Percentiles rank a stretch among this genome's conserved stretches.
phyloP scores from a whole-genome alignment of 2,329 filamentous ascomycete species.

The Macroventuria anomochaeta region DNA sequence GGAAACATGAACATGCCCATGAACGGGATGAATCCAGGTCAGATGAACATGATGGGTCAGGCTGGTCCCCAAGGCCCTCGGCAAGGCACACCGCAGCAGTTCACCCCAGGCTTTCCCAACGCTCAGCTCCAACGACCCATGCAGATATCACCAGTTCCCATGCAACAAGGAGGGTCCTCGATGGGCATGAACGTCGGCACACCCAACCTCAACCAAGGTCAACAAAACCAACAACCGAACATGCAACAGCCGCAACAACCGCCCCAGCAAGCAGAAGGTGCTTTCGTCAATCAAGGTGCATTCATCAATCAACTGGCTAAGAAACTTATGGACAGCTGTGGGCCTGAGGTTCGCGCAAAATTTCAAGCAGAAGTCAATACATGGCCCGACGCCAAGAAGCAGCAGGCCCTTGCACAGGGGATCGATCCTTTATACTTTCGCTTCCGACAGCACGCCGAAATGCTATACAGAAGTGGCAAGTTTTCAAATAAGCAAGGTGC shows the following conservation, averaged over 20 bases:
- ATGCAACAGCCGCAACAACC: constrained; percentile 36
- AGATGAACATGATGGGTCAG: constrained; percentile 48
- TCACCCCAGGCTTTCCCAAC: constrained; percentile 52
- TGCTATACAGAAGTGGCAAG: constrained; percentile 33
- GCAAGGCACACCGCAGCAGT: constrained; percentile 53
- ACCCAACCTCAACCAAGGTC: constrained; percentile 35
- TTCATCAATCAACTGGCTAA: constrained; percentile 55
- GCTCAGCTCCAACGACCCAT: constrained; percentile 59
- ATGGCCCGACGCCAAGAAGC: constrained; percentile 55
- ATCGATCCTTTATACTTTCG: constrained; percentile 60
- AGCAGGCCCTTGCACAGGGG: constrained; percentile 53
- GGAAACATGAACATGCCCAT: constrained; percentile 36
- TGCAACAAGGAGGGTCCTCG: constrained; percentile 40
- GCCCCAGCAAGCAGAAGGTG: constrained; percentile 29
- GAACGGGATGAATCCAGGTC: constrained; percentile 40
- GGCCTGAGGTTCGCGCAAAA: constrained; percentile 57
- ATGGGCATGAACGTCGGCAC: constrained; percentile 43
- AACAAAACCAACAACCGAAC: constrained; percentile 41
- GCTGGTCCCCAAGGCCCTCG: constrained; percentile 42
- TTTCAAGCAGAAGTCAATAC: constrained; percentile 52
- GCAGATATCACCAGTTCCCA: constrained; percentile 58
- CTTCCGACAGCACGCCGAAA: constrained; percentile 58
- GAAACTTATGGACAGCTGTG: constrained; percentile 55
- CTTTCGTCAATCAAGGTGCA: constrained; percentile 49
- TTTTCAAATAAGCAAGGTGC: constrained; percentile 18